These are phyloP conservation scores for Balansia obtecta DNA, from an alignment of 2,329 filamentous ascomycete species.

Conservation along the genomic window DNA sequence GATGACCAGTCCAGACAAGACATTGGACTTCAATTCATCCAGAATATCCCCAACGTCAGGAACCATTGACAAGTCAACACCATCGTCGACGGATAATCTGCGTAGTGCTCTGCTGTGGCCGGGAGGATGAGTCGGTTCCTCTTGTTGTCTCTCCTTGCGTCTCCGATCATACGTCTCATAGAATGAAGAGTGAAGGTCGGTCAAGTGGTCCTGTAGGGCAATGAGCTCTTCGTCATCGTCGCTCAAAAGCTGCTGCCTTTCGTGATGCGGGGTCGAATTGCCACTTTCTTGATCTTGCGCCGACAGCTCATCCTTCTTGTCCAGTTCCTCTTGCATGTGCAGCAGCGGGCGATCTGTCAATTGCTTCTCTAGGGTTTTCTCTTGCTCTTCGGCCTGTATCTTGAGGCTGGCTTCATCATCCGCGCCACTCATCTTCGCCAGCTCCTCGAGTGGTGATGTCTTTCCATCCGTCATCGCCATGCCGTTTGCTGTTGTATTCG, in stretches of 20 bases:
- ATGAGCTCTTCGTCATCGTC: conserved; percentile 79
- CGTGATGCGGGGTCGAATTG: conserved; percentile 22
- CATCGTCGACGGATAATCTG: conserved; percentile 24
- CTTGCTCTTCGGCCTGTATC: conserved; percentile 72
- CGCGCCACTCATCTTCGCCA: conserved; percentile 63
- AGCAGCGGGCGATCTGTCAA: conserved; percentile 77
- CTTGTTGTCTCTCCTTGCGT: conserved; percentile 21
- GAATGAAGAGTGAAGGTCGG: conserved; percentile 63
- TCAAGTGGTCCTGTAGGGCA: conserved; percentile 64
- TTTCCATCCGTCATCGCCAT: conserved; percentile 13
- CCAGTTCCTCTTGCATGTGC: conserved; percentile 85
- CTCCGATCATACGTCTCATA: conserved; percentile 69
- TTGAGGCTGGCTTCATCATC: conserved; percentile 57
- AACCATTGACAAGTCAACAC: conserved; percentile 39
- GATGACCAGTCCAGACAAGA: conserved; percentile 63
- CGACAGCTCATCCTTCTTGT: conserved; percentile 52
- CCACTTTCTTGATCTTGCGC: conserved; percentile 15
- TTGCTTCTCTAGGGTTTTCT: conserved; percentile 78
- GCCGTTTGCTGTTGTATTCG: not conserved
- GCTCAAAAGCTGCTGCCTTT: conserved; percentile 64
- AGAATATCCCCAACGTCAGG: conserved; percentile 84
- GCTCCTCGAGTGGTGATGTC: conserved; percentile 50
- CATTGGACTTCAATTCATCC: conserved; percentile 62
- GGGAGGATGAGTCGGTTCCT: conserved; percentile 22
- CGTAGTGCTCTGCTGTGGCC: conserved; percentile 20